phyloP scores from a whole-genome alignment of 2,329 filamentous ascomycete genomes.

The Fusarium sp. region DNA sequence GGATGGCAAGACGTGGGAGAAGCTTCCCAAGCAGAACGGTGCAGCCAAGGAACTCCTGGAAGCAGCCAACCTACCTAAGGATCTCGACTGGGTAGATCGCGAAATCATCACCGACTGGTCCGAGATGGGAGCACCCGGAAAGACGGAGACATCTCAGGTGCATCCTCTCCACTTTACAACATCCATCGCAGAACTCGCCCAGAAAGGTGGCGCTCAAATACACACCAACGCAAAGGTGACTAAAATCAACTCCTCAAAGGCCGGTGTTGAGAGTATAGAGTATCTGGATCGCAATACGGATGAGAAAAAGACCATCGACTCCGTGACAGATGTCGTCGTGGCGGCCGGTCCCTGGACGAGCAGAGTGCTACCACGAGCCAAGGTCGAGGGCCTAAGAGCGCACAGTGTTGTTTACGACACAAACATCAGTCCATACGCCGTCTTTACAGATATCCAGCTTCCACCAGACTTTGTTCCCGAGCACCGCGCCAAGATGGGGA shows the following conservation, averaged over 20 bases:
- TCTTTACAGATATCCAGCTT: slow-evolving; percentile 88
- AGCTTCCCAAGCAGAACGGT: slow-evolving; percentile 70
- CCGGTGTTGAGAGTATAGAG: slow-evolving; percentile 71
- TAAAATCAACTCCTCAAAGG: slow-evolving; percentile 68
- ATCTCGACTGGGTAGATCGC: slow-evolving; percentile 86
- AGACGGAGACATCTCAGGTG: slow-evolving; percentile 88
- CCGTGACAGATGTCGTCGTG: slow-evolving; percentile 67
- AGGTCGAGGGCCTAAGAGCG: slow-evolving; percentile 70
- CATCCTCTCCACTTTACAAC: slow-evolving; percentile 94
- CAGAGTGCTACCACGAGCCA: slow-evolving; percentile 67
- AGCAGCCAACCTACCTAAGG: slow-evolving; percentile 75
- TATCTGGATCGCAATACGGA: slow-evolving; percentile 65
- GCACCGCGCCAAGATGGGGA: slow-evolving; percentile 61
- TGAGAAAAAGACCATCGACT: slow-evolving; percentile 54
- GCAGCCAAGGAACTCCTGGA: slow-evolving; percentile 63
- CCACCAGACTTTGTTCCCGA: slow-evolving; percentile 72
- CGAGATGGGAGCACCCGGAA: slow-evolving; percentile 79
- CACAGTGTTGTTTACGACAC: slow-evolving; percentile 76
- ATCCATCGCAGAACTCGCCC: slow-evolving; percentile 81
- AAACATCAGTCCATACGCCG: slow-evolving; percentile 77
- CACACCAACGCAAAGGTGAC: slow-evolving; percentile 76
- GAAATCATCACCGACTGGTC: slow-evolving; percentile 78
- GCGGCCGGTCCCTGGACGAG: slow-evolving; percentile 75
- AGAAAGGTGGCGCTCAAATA: slow-evolving; percentile 76
- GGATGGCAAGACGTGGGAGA: slow-evolving; percentile 67